Conservation (phyloP, 2,329 filamentous ascomycete genomes). For the Exophiala alcalophila region DNA sequence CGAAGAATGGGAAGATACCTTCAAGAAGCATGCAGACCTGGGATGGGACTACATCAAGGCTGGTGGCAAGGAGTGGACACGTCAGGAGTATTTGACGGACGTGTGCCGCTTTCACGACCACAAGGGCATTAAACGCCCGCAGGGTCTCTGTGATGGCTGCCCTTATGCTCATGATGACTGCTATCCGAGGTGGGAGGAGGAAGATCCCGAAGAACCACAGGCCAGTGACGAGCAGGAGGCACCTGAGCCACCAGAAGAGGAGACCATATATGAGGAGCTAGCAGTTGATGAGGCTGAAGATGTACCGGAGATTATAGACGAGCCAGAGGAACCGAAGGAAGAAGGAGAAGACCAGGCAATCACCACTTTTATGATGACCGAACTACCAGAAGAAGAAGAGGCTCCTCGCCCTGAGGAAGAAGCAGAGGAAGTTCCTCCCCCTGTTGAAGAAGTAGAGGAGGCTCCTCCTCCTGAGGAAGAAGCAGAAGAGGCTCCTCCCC, state of each 20-base stretch:
- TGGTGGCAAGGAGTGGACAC: constrained; percentile 18
- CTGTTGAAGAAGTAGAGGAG: not conserved
- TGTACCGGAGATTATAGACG: too few species aligned
- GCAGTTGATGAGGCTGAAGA: not conserved
- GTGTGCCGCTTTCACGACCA: constrained; percentile 26
- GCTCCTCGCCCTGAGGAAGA: too few species aligned
- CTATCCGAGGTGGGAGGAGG: constrained; percentile 18
- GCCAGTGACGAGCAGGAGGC: not conserved
- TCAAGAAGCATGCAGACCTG: constrained; percentile 20
- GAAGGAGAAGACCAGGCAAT: not conserved
- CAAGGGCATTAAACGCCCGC: constrained; percentile 11
- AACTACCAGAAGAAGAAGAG: too few species aligned
- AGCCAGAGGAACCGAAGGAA: too few species aligned
- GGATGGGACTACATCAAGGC: constrained; percentile 20
- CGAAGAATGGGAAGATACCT: constrained; percentile 22
- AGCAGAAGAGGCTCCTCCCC: not conserved
- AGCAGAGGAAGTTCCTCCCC: too few species aligned
- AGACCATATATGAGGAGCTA: not conserved
- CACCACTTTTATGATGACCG: too few species aligned
- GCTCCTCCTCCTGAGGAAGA: not conserved
- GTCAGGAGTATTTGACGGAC: constrained; percentile 19
- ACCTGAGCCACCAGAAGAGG: not conserved
- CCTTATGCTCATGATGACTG: constrained; percentile 23
- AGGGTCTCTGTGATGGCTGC: constrained; percentile 19
- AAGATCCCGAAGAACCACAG: constrained; percentile 2